Conservation (phyloP, 2,329 filamentous ascomycete species). For the Coniochaeta sp. region DNA sequence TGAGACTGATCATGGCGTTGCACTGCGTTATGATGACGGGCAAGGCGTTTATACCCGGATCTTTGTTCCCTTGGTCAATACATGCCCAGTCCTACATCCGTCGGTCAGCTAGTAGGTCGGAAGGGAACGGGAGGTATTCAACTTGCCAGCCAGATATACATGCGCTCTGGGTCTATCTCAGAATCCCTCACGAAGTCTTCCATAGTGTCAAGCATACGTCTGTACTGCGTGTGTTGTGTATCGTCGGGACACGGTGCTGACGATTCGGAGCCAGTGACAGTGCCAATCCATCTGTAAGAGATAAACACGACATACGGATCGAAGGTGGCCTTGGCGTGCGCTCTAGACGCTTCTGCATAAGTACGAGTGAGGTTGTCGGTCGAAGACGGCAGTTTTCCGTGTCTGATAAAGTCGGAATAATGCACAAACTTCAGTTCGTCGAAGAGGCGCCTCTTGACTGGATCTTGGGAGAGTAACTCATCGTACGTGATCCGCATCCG, state of each 20-base stretch:
- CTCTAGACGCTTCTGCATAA: background rate
- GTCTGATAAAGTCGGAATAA: slow-evolving; percentile 18
- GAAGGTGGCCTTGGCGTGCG: background rate
- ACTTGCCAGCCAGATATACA: slow-evolving; percentile 22
- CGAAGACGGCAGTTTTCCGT: slow-evolving; percentile 17
- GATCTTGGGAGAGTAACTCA: slow-evolving; percentile 12
- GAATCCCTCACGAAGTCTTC: slow-evolving; percentile 19
- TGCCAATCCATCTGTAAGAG: slow-evolving; percentile 25
- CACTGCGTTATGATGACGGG: slow-evolving; percentile 30
- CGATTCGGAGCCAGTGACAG: background rate
- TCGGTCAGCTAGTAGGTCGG: background rate
- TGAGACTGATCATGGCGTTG: slow-evolving; percentile 29
- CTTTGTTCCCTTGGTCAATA: slow-evolving; percentile 25
- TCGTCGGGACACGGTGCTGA: slow-evolving; percentile 18
- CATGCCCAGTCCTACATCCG: slow-evolving; percentile 25
- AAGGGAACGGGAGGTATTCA: background rate
- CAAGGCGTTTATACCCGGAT: slow-evolving; percentile 23
- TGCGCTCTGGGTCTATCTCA: slow-evolving; percentile 10
- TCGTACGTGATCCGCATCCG: slow-evolving; percentile 17
- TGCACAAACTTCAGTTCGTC: slow-evolving; percentile 19
- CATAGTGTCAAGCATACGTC: slow-evolving; percentile 19
- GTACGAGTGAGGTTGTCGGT: slow-evolving; percentile 12
- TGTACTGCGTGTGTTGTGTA: slow-evolving; percentile 20
- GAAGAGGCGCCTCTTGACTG: slow-evolving; percentile 15
- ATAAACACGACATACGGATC: slow-evolving; percentile 23